phyloP scores from a whole-genome alignment of 176 grass and related monocot genomes.

The Tuctoria greenei region DNA sequence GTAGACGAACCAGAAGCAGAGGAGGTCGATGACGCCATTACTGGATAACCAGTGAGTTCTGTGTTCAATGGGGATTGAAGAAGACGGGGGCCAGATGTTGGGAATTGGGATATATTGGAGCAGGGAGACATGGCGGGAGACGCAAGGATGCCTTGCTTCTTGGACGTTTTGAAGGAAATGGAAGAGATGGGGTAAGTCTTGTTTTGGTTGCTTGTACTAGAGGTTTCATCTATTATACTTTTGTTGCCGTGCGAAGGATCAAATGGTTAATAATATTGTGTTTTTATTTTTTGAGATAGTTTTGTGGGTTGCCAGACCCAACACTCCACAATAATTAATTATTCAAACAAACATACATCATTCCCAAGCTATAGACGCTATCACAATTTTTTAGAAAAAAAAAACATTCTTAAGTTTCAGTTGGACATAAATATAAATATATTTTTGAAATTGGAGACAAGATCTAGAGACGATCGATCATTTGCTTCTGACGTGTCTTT shows the following conservation, averaged over 20 bases:
- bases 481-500: too few relatives aligned
- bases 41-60: not conserved
- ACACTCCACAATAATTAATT: not conserved
- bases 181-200: not conserved
- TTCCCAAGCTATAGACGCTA: not conserved
- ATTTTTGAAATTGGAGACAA: too few relatives aligned
- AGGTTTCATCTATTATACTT: conserved; percentile 13
- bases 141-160: conserved; percentile 58
- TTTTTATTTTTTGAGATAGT: not conserved
- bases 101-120: conserved; percentile 12
- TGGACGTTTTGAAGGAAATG: conserved; percentile 36
- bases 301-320: not conserved
- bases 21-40: not conserved
- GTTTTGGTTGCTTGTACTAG: not conserved
- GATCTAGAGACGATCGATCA: too few relatives aligned
- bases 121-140: conserved; percentile 39
- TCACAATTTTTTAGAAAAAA: too few relatives aligned
- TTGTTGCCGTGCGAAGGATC: not conserved
- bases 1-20: not conserved
- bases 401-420: too few relatives aligned
- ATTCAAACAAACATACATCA: not conserved
- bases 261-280: not conserved
- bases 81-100: conserved; percentile 11
- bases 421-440: too few relatives aligned
- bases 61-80: not conserved